phyloP scores from a whole-genome alignment of 2,329 filamentous ascomycete genomes.

The Diaporthe capsici region DNA sequence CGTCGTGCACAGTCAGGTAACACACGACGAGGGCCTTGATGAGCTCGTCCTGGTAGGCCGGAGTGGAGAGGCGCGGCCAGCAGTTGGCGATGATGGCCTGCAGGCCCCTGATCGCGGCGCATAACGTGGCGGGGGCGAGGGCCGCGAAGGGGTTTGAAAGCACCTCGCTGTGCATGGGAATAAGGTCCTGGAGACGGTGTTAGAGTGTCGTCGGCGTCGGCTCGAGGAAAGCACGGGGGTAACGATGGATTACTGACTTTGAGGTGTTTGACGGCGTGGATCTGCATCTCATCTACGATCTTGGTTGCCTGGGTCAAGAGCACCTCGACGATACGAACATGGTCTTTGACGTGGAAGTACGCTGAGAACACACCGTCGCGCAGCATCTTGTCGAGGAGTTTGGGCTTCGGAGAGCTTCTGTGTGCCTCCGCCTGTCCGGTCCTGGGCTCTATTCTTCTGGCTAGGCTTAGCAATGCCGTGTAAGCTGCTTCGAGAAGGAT shows the following conservation, averaged over 20 bases:
- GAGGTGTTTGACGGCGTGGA: slow-evolving; percentile 77
- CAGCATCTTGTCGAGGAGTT: slow-evolving; percentile 67
- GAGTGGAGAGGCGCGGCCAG: slow-evolving; percentile 75
- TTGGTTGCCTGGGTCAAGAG: slow-evolving; percentile 65
- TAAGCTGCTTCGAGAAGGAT: slow-evolving; percentile 76
- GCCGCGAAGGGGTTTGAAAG: slow-evolving; percentile 78
- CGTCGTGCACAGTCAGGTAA: slow-evolving; percentile 70
- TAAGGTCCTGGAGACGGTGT: slow-evolving; percentile 65
- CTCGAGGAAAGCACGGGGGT: slow-evolving; percentile 43
- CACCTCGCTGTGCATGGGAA: slow-evolving; percentile 76
- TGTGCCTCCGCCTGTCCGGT: slow-evolving; percentile 32
- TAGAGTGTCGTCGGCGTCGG: slow-evolving; percentile 27
- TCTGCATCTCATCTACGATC: slow-evolving; percentile 70
- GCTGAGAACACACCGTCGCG: slow-evolving; percentile 69
- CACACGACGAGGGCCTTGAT: slow-evolving; percentile 73
- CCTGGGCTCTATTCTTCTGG: slow-evolving; percentile 52
- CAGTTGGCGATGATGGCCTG: slow-evolving; percentile 71
- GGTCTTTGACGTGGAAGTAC: slow-evolving; percentile 70
- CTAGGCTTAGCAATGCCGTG: slow-evolving; percentile 74
- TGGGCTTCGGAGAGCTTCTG: slow-evolving; percentile 47
- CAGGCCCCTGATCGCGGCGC: slow-evolving; percentile 66
- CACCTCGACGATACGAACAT: slow-evolving; percentile 69
- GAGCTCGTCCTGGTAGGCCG: slow-evolving; percentile 73
- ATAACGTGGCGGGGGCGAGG: slow-evolving; percentile 66
- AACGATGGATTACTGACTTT: slow-evolving; percentile 63